These are phyloP conservation scores for Xylaria nigripes DNA, from an alignment of 495 filamentous ascomycete species.

Conservation along the genomic window DNA sequence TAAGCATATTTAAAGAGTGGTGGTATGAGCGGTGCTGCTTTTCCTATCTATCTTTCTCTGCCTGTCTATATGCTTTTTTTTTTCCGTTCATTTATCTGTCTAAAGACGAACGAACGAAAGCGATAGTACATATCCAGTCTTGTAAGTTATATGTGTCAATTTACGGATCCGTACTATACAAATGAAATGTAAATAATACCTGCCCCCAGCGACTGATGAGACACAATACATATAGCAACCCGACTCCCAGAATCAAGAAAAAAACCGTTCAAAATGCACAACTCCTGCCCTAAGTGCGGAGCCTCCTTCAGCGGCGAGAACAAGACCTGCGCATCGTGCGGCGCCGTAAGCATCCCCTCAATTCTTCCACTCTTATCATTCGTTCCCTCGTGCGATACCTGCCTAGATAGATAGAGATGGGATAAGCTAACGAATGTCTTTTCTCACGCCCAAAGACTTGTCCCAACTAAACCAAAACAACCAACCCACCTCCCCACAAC, in stretches of 20 bases:
- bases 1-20: too few species aligned
- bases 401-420: not conserved
- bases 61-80: too few species aligned
- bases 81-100: too few species aligned
- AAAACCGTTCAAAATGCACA: constrained; percentile 32
- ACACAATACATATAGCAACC: constrained; percentile 2
- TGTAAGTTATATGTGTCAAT: too few species aligned
- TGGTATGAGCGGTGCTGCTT: too few species aligned
- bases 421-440: not conserved
- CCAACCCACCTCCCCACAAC: not conserved
- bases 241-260: too few species aligned
- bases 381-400: not conserved
- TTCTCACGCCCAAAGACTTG: constrained; percentile 20
- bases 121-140: too few species aligned
- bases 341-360: constrained; percentile 32
- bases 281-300: constrained; percentile 45
- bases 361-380: not conserved
- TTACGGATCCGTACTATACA: too few species aligned
- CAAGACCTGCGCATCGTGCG: constrained; percentile 43
- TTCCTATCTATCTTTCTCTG: too few species aligned
- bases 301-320: constrained; percentile 25
- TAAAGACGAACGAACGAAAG: too few species aligned
- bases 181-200: too few species aligned
- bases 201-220: too few species aligned
- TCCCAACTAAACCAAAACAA: constrained; percentile 20